Conservation (phyloP, 2,329 filamentous ascomycete species). For the Mycogone perniciosa region DNA sequence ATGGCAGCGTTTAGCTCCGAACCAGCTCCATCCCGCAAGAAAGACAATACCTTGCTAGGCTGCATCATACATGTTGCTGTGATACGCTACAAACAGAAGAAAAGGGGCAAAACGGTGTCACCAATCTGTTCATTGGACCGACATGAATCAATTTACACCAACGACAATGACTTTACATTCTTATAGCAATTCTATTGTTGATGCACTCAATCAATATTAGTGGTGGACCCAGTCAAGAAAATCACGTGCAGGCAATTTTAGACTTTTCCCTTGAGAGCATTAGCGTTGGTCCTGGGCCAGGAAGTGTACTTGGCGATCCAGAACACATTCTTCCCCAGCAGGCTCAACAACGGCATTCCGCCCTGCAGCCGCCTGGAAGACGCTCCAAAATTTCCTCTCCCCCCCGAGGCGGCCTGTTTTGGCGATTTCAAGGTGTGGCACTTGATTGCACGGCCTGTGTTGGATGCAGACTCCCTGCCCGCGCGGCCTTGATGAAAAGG, state of each 20-base stretch:
- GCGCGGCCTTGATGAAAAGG: slow-evolving; percentile 31
- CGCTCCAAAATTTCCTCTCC: slow-evolving; percentile 15
- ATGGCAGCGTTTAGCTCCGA: too few relatives aligned
- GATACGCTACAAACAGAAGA: too few relatives aligned
- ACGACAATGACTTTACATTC: too few relatives aligned
- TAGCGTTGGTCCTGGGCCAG: slow-evolving; percentile 22
- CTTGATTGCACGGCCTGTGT: slow-evolving; percentile 25
- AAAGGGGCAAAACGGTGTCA: too few relatives aligned
- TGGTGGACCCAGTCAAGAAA: not conserved
- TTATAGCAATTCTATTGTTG: too few relatives aligned
- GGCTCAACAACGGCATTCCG: slow-evolving; percentile 26
- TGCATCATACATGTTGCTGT: too few relatives aligned
- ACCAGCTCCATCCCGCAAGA: too few relatives aligned
- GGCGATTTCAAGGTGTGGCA: slow-evolving; percentile 18
- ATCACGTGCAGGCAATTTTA: slow-evolving; percentile 29
- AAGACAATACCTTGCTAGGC: too few relatives aligned
- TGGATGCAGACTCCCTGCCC: slow-evolving; percentile 27
- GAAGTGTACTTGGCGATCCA: slow-evolving; percentile 26
- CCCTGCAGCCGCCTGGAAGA: slow-evolving; percentile 19
- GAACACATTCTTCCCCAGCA: slow-evolving; percentile 34
- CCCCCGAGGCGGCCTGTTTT: slow-evolving; percentile 8
- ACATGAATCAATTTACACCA: too few relatives aligned
- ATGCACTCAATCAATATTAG: too few relatives aligned
- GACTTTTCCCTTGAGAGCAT: slow-evolving; percentile 23
- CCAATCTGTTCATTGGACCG: too few relatives aligned